These are phyloP conservation scores for Orbilia ellipsospora DNA, from an alignment of 2,329 filamentous ascomycete species.

Conservation along the genomic window DNA sequence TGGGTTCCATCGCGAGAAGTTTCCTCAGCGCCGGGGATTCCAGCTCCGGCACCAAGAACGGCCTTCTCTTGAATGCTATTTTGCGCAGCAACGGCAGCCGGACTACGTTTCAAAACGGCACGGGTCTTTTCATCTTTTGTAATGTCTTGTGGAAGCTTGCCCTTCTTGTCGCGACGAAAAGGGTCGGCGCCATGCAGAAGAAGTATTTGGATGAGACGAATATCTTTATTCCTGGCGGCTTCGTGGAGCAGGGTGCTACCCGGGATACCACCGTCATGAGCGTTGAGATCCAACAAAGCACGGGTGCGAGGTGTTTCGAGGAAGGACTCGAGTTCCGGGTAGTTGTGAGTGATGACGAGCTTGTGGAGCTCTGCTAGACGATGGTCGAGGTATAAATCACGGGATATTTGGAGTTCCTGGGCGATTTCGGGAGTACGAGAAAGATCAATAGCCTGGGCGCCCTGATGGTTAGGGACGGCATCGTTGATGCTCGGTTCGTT, in stretches of 20 bases:
- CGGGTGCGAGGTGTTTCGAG: constrained; percentile 87
- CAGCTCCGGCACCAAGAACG: constrained; percentile 77
- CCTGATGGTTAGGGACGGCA: constrained; percentile 82
- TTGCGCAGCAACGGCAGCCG: constrained; percentile 92
- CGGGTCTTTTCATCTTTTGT: constrained; percentile 93
- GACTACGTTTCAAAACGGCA: constrained; percentile 90
- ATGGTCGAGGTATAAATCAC: constrained; percentile 87
- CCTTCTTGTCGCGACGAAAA: constrained; percentile 92
- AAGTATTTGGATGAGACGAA: constrained; percentile 86
- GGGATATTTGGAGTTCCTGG: constrained; percentile 88
- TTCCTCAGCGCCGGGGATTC: constrained; percentile 64
- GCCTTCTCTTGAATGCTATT: constrained; percentile 97
- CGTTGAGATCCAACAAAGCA: constrained; percentile 90
- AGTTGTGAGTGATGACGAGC: constrained; percentile 77
- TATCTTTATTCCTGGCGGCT: constrained; percentile 87
- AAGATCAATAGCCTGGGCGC: constrained; percentile 86
- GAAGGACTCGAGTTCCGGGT: constrained; percentile 80
- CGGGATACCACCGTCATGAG: constrained; percentile 70
- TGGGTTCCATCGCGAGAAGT: constrained; percentile 70
- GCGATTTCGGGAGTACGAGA: constrained; percentile 94
- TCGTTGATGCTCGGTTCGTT: constrained; percentile 89
- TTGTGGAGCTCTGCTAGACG: constrained; percentile 87
- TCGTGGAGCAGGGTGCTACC: constrained; percentile 96
- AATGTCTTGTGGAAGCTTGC: constrained; percentile 93
- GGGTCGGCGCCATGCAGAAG: constrained; percentile 95